Evolutionary conservation across 2,329 filamentous ascomycete genomes (phyloP), one percentile per base, ranked within the genome.

Genomic region (Rhynchosporium graminicola): DNA sequence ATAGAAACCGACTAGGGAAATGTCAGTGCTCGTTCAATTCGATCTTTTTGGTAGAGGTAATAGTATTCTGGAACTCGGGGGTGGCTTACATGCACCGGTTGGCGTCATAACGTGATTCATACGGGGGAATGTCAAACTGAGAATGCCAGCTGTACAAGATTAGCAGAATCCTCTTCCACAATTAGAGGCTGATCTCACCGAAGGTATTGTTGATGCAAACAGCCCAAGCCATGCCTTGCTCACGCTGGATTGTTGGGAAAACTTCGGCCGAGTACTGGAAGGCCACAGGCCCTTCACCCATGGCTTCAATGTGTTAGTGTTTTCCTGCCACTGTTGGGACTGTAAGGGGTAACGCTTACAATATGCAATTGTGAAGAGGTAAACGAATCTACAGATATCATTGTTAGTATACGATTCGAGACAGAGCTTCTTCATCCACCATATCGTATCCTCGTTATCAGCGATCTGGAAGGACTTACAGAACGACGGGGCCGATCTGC

Each of bases 321-420:
- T 26, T 8, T 20, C n/a, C 20, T 6, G 1, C 20, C 26, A 4
- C 20, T 8, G 20, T 46, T 46, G n/a, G 1, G 26, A 9, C 3
- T n/a, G 4, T n/a, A 20, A 3, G 6, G n/a, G 26, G n/a, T 46
- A 26, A 7, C 9, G 36, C 50, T 20, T 38, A 52, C 50, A 86
- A 74, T 88, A 88, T 68, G 86, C 86, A 6, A 83, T 83, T 0
- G 81, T 82, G 64, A 88, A 89, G n/a, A 89, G 69, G 74, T 84
- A 89, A 63, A 88, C 77, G 62, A 87, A 88, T 1, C 84, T 87
- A 69, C 87, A 87, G 0, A 51, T 28, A 20, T 36, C 9, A 5
- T 10, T 10, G n/a, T 55, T 38, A 55, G 51, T 33, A 42, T 5
- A 26, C 13, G 9, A 6, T 10, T 10, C 33, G 9, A 6, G 9